A percentile compares a stretch with the other conserved stretches of the same genome.
phyloP scores from a whole-genome alignment of 1,284 basidiomycete genomes.

The Ceratobasidium sp. region DNA sequence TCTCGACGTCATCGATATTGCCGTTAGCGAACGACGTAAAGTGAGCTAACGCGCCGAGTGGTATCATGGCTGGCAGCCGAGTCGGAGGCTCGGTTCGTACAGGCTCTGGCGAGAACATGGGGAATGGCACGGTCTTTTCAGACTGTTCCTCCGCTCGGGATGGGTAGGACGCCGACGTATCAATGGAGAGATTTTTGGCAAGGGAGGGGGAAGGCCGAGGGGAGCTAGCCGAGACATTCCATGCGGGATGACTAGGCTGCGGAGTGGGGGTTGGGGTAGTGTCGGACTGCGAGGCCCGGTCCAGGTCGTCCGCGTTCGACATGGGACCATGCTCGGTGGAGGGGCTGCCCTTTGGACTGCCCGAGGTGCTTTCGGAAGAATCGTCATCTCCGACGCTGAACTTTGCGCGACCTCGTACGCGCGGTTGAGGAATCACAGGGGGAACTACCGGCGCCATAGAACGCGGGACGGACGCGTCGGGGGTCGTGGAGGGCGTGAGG shows the following conservation, averaged over 20 bases:
- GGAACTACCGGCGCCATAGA: constrained; percentile 20
- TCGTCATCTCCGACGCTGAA: constrained; percentile 37
- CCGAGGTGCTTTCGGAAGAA: constrained; percentile 31
- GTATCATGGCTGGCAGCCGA: constrained; percentile 13
- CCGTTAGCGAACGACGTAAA: constrained; percentile 33
- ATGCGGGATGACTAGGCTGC: constrained; percentile 10
- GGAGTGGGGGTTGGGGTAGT: constrained; percentile 17
- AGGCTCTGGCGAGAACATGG: constrained; percentile 35
- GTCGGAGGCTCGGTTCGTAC: constrained; percentile 15
- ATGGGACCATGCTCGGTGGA: constrained; percentile 25
- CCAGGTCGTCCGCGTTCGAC: neutral
- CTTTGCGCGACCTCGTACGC: constrained; percentile 8
- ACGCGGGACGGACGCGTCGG: constrained; percentile 37
- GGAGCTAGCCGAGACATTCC: neutral
- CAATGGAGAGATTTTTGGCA: constrained; percentile 31
- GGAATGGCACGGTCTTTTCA: constrained; percentile 23
- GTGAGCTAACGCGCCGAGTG: constrained; percentile 17
- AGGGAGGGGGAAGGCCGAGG: constrained; percentile 6
- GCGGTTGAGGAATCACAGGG: constrained; percentile 4
- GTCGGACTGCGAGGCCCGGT: neutral
- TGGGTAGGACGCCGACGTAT: constrained; percentile 32
- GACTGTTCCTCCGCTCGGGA: constrained; percentile 22
- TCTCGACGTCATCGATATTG: constrained; percentile 28
- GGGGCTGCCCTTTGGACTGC: constrained; percentile 36
- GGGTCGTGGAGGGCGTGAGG: neutral